Conservation (phyloP, 2,329 filamentous ascomycete genomes). For the Blumeria graminis region DNA sequence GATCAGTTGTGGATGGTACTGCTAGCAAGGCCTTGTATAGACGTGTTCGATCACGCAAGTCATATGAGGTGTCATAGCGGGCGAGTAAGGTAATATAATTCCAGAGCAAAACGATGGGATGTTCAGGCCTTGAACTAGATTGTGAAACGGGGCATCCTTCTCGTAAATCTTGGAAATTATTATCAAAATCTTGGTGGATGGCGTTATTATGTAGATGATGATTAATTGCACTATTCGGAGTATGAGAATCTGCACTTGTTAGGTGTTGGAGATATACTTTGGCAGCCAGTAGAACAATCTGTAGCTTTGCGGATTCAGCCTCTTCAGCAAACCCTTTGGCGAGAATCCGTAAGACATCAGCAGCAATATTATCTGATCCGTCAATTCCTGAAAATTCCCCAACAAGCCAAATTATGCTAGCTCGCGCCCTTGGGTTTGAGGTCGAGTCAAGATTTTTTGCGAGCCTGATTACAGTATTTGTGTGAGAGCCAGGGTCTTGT, state of each 20-base stretch:
- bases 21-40: slow-evolving; percentile 68
- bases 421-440: slow-evolving; percentile 66
- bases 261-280: slow-evolving; percentile 88
- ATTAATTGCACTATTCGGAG: slow-evolving; percentile 11
- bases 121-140: slow-evolving; percentile 18
- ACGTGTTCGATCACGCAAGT: slow-evolving; percentile 73
- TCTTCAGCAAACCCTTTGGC: slow-evolving; percentile 68
- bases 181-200: slow-evolving; percentile 8
- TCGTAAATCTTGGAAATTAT: slow-evolving; percentile 9
- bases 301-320: slow-evolving; percentile 63
- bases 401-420: slow-evolving; percentile 92
- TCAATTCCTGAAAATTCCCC: slow-evolving; percentile 73
- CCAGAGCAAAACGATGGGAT: slow-evolving; percentile 59
- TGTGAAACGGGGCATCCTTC: slow-evolving; percentile 6
- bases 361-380: slow-evolving; percentile 68
- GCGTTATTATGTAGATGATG: slow-evolving; percentile 10
- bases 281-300: slow-evolving; percentile 80
- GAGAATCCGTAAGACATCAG: slow-evolving; percentile 74
- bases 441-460: slow-evolving; percentile 81
- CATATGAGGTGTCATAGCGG: slow-evolving; percentile 84
- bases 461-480: slow-evolving; percentile 64
- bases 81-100: slow-evolving; percentile 64
- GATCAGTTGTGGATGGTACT: slow-evolving; percentile 49
- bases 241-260: slow-evolving; percentile 30
- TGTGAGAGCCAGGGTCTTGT: slow-evolving; percentile 58